Conservation (phyloP, 2,329 filamentous ascomycete genomes). For the Microcyclospora tardicrescens region DNA sequence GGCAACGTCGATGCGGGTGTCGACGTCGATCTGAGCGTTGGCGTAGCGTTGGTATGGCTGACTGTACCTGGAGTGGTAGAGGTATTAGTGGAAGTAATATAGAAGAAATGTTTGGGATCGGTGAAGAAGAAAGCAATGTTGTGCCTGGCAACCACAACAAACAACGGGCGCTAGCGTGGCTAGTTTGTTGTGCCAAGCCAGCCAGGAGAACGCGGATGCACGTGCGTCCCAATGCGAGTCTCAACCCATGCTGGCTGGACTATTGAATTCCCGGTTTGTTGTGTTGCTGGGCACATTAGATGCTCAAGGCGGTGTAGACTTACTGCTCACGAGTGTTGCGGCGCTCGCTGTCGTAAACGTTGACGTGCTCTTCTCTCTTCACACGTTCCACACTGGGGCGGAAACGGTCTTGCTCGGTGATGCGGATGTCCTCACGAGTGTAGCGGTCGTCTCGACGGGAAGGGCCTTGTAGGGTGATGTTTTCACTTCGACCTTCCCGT, state of each 20-base stretch:
- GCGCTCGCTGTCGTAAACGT: conserved; percentile 25
- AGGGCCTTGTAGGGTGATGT: conserved; percentile 51
- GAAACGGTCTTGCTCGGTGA: conserved; percentile 64
- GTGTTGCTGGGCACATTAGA: too few species aligned
- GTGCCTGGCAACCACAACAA: too few species aligned
- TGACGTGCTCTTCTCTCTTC: conserved; percentile 29
- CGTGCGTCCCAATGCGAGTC: conserved; percentile 1
- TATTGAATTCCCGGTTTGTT: too few species aligned
- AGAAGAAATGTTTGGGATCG: conserved; percentile 1
- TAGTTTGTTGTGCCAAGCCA: conserved; percentile 21
- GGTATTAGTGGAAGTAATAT: conserved; percentile 11
- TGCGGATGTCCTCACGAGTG: conserved; percentile 72
- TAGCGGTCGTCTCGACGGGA: conserved; percentile 52
- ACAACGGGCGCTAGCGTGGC: not conserved
- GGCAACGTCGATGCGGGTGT: conserved; percentile 43
- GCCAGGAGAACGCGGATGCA: conserved; percentile 13
- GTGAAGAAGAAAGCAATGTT: not conserved
- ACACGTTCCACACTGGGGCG: conserved; percentile 51
- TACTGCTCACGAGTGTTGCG: conserved; percentile 12
- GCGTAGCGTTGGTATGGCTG: conserved; percentile 44
- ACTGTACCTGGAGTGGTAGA: conserved; percentile 36
- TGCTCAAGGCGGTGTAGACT: too few species aligned
- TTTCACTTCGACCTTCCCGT: conserved; percentile 92
- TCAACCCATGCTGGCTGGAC: too few species aligned
- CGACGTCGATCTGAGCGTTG: conserved; percentile 44